Conservation (phyloP, 257 asterid genomes). For the Solanum chmielewskii region DNA sequence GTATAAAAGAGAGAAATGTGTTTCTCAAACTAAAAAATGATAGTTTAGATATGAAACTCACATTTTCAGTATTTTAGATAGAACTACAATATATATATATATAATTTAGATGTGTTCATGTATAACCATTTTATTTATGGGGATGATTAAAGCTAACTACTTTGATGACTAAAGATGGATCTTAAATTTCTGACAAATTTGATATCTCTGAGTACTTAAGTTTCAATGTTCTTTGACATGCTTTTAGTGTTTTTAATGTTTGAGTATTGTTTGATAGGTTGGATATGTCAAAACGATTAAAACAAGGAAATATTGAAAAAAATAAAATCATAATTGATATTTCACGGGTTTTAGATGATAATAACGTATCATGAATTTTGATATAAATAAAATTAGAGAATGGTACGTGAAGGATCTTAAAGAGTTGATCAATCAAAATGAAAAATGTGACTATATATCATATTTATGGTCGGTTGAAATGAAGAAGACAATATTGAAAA, state of each 20-base stretch:
- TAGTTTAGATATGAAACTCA: too few relatives aligned
- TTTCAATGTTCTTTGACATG: not conserved
- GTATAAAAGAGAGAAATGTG: too few relatives aligned
- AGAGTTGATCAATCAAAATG: not conserved
- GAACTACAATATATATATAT: too few relatives aligned
- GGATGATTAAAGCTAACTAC: too few relatives aligned
- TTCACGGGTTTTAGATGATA: not conserved
- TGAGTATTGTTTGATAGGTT: too few relatives aligned
- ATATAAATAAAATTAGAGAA: too few relatives aligned
- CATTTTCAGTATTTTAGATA: too few relatives aligned
- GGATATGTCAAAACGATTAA: not conserved
- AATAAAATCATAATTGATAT: not conserved
- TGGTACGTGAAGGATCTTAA: not conserved
- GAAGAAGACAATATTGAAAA: not conserved
- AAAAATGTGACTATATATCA: not conserved
- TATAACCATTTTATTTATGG: not conserved
- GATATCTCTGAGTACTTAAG: too few relatives aligned
- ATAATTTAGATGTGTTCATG: too few relatives aligned
- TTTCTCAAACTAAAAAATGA: too few relatives aligned
- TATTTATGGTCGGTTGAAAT: not conserved
- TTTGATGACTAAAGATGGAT: not conserved
- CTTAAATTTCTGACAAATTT: not conserved
- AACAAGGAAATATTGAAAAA: not conserved
- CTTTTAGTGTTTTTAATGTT: not conserved
- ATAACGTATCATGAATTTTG: too few relatives aligned